Base-by-base conservation (phyloP, 2,329 filamentous ascomycete species). In the Venturia oleaginea region DNA sequence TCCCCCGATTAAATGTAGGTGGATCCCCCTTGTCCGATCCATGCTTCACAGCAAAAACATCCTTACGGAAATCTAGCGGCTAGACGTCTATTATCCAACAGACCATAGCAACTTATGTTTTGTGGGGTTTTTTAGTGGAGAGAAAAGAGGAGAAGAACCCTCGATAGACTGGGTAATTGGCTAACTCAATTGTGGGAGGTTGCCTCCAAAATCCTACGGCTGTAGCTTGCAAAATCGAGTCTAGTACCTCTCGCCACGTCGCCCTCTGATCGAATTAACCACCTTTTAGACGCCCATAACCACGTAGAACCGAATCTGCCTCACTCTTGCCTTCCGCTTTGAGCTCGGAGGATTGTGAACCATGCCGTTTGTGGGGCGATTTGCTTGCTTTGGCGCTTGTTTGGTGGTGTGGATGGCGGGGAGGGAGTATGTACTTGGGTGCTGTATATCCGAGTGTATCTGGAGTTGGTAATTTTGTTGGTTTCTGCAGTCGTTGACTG, bases 311-410 rank as follows among this genome's bases (percentile, higher is more conserved):
- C 51, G 24, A 57, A n/a, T 57, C 51, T 57, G 51, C 51, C 51
- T 57, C 34, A 30, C n/a, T 4, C 27, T 34, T 19, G 34, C 15
- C 19, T n/a, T n/a, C 51, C 19, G 2, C 30, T 57, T 34, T 57
- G 27, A 34, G 51, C 27, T 57, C 51, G 51, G 34, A 57, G 51
- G 51, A 57, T 57, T 15, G 15, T 17, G 51, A 57, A 57, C 51
- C 51, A 57, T 57, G 51, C 51, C 51, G 30, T 57, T 57, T 57
- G 51, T n/a, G 30, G 51, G 19, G 34, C 51, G 8, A 34, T 57
- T 57, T 57, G 30, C 51, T 17, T 7, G n/a, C 51, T 19, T 57
- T 57, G 51, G 51, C 51, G 51, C 51, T 34, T 57, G 13, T 57
- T 34, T 57, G 51, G n/a, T 34, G 34, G 13, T 57, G n/a, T 57